Base-by-base conservation (phyloP, 163 green algal species). In the Scenedesmus sp. region DNA sequence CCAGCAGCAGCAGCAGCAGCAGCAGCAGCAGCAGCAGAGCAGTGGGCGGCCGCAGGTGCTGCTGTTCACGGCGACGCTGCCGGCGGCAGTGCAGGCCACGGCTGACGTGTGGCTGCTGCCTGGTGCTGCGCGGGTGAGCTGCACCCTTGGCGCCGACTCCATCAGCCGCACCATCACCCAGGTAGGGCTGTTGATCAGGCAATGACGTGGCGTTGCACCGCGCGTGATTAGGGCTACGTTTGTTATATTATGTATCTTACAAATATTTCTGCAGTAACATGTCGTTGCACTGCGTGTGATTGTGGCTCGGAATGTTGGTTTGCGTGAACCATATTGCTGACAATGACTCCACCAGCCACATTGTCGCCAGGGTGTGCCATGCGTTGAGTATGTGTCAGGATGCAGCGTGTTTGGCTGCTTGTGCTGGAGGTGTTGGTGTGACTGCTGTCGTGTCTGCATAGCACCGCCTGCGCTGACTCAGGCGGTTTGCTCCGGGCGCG, bases 21-120 rank as follows among this genome's bases (percentile, higher is more conserved):
- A 99, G 84, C 33, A 42, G n/a, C 51, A 81, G 68, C 85, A 76
- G 68, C 46, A 61, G 33, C 30, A 53, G 68, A 10, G 83, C 89
- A 65, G 86, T 49, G 78, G 33, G 68, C 46, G 89, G 70, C 90
- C 76, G 42, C 96, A 98, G 93, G 96, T 98, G 43, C 83, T 96
- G 81, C 90, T 99, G 72, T 98, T 98, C 92, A 97, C 95, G 22
- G 97, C 97, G 0, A 99, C 97, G 0, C 96, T 98, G 92, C 96
- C 97, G 1, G 87, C 89, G 13, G 89, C 78, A 4, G 90, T 98
- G 81, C 37, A 73, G 15, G 90, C n/a, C 18, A 94, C 92, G 44
- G 95, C 95, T 6, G 93, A 59, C 0, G 81, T 73, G 15, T 99
- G 97, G 97, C 93, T 98, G 91, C 22, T 46, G 81, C 35, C 81